Evolutionary conservation across 2,329 filamentous ascomycete genomes (phyloP).

Genomic region (Curvularia verruculosa): DNA sequence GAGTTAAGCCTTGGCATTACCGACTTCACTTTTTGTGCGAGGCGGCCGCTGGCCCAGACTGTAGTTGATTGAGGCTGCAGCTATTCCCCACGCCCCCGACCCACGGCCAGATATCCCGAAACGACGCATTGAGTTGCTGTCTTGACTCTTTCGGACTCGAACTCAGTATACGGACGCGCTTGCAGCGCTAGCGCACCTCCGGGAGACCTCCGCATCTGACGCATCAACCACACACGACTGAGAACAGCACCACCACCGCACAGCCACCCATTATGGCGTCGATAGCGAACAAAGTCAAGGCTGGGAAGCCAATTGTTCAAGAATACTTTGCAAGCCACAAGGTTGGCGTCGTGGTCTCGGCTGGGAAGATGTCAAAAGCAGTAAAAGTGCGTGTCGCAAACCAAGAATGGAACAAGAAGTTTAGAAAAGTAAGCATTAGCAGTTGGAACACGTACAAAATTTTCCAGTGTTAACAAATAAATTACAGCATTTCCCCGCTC

Average conservation of each 20-base stretch:
- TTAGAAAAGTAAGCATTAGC: conserved; percentile 67
- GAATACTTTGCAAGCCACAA: conserved; percentile 39
- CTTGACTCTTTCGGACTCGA: not conserved
- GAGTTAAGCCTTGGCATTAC: conserved; percentile 33
- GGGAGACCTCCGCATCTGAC: conserved; percentile 18
- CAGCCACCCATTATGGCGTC: conserved; percentile 29
- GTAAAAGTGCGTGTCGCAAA: conserved; percentile 77
- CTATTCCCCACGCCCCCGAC: conserved; percentile 5
- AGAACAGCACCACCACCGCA: conserved; percentile 7
- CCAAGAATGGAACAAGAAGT: conserved; percentile 72
- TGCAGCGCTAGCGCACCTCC: conserved; percentile 10
- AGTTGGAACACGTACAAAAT: not conserved
- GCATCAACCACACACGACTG: conserved; percentile 15
- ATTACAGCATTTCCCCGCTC: conserved; percentile 68
- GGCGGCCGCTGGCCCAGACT: conserved; percentile 4
- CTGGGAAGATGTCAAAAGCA: conserved; percentile 77
- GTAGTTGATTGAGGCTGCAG: conserved; percentile 19
- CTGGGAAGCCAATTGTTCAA: conserved; percentile 32
- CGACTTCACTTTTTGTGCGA: conserved; percentile 31
- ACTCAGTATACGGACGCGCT: not conserved
- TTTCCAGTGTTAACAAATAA: conserved; percentile 10
- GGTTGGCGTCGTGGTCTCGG: conserved; percentile 74
- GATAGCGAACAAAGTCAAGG: conserved; percentile 26
- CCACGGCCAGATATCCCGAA: not conserved
- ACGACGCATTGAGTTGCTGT: conserved; percentile 33